Evolutionary conservation across 179 eudicot species (phyloP), one percentile per base, ranked within the genome.

Genomic region (Silene vulgaris): DNA sequence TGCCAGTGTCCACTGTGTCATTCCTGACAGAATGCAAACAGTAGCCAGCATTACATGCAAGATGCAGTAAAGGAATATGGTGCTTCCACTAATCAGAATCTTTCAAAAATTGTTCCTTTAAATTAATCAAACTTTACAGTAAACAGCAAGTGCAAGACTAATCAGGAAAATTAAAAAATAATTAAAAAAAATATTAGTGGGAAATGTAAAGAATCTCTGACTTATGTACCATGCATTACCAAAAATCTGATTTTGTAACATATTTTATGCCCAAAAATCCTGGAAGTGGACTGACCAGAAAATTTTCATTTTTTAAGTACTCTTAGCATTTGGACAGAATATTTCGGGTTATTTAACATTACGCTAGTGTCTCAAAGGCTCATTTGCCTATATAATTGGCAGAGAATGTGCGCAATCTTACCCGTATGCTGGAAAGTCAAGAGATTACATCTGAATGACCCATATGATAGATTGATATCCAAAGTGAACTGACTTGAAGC

Each of bases 141-240:
- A 75, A 65, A 48, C 77, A 28, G 13, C 30, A 48, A 23, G 13
- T 23, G 40, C 7, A 26, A 59, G 21, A 68, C 60, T 74, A 59
- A 73, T 11, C 17, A 66, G 19, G 66, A 52, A 69, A 37, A 35
- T 62, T 50, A 67, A 8, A 52, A 2, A 3, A 52, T 52, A 52
- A 52, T 13, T 13, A 52, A 52, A 29, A 50, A 54, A 35, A 48
- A 60, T 64, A 66, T 65, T 19, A 71, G 75, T 79, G 80, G 69
- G 62, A 52, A 52, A 52, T 52, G 59, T 14, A 16, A 78, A 71
- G 79, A 61, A 80, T 60, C 78, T 74, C 76, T 52, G 66, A 37
- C 65, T 65, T n/a, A 29, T 40, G 14, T 23, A 65, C 4, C 23
- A 65, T 13, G 26, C 61, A 66, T 57, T 20, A 72, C 71, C 70